Base-by-base conservation (phyloP, 768 basidiomycete genomes). In the Gelatoporia subvermispora region DNA sequence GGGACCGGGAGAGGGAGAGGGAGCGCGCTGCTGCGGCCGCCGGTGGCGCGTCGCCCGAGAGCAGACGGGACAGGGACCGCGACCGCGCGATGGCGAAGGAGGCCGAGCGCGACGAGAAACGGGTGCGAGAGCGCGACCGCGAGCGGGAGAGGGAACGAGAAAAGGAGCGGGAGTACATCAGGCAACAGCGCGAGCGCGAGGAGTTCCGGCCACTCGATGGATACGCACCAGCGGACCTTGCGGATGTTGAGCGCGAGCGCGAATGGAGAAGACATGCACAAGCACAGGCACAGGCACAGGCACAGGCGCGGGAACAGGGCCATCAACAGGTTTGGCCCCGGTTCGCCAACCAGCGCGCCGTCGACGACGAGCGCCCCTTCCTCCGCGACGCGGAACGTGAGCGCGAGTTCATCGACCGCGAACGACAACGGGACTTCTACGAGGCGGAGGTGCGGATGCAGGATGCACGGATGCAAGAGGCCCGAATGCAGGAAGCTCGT, bases 141-240 rank as follows among this genome's bases (percentile, higher is more conserved):
- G 62, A 60, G 11, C 44, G 55, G 49, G 59, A 61, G 31, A 53
- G 61, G 41, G 57, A 60, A 39, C 54, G 62, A 22, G 62, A 65
- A 57, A 44, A 53, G 52, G 52, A 61, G 51, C 41, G 47, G 9
- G 47, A 24, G 11, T 45, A 54, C 24, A 24, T 38, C 16, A 44
- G 41, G 22, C 10, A n/a, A 8, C 42, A 51, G 44, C 22, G 47
- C 17, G 47, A 55, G 37, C 42, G 45, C 24, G 49, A 51, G 22
- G 45, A 43, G 28, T 54, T 44, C 45, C 25, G 53, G 42, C 45
- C 23, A 21, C 21, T 45, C 40, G 47, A 25, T 18, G 20, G 20
- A 7, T 38, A 37, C 18, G 40, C 40, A 2, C 34, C 40, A 13
- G 28, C 23, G 38, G 25, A 23, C 3, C 21, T 36, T 16, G 18